Evolutionary conservation across 352 stramenopile species (phyloP), one percentile per base, ranked within the genome.

Genomic region (Globisporangium cystogenes): DNA sequence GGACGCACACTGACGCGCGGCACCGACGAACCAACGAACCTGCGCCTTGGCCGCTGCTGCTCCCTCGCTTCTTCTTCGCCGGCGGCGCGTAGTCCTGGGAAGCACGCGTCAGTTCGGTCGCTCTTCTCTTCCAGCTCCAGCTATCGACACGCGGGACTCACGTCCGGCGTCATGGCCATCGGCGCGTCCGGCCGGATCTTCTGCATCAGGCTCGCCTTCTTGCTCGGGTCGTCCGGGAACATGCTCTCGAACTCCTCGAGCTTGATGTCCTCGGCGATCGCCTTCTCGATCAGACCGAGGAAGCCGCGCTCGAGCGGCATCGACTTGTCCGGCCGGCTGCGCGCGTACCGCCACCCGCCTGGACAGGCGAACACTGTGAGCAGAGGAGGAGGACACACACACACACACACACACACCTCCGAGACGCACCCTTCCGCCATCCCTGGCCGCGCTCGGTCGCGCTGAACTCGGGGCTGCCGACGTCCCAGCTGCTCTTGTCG

Each of bases 191-290:
- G 64, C 15, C 71, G 70, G 44, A 39, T 64, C 46, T 82, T 77
- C 12, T 62, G 46, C 23, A 61, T 60, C 51, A 72, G 41, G 27
- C 21, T 65, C 4, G 67, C 50, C 37, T 88, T 87, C 59, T 87
- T 88, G 43, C 47, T 70, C 10, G 66, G 57, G 37, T 92, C 76
- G 20, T 90, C 81, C 1, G 74, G 69, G 48, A 94, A 93, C 41
- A 90, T 65, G n/a, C 57, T 63, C 43, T 90, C 82, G 42, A 94
- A 86, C 56, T 94, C 84, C 20, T 94, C 84, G 31, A 90, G 67
- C 33, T 79, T 80, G 8, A 94, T 85, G 47, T 91, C 75, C 49
- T 94, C 82, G 3, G 51, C 62, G 46, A 91, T 70, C 16, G 81
- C 77, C 46, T 91, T 88, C 55, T 94, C 80, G 27, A 90, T 70